phyloP scores from a whole-genome alignment of 2,329 filamentous ascomycete species.

The Fusarium sp. region DNA sequence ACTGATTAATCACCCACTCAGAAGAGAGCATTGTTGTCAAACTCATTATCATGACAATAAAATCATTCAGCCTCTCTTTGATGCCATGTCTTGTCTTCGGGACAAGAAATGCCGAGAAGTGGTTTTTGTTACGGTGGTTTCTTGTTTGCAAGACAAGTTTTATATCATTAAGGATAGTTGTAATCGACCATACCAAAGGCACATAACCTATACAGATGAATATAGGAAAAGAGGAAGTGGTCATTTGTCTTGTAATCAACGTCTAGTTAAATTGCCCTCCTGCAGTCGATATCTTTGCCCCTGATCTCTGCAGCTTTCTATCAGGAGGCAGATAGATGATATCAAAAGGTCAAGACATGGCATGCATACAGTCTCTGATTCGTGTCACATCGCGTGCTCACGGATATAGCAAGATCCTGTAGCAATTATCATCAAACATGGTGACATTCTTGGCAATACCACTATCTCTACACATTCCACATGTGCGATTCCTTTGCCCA shows the following conservation, averaged over 20 bases:
- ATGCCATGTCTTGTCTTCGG: constrained; percentile 13
- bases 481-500: not conserved
- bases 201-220: not conserved
- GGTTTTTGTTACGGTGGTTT: not conserved
- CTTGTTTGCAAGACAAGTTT: constrained; percentile 1
- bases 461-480: constrained; percentile 16
- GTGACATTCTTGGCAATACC: not conserved
- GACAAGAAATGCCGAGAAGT: not conserved
- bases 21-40: not conserved
- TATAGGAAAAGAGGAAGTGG: not conserved
- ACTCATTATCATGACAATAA: constrained; percentile 15
- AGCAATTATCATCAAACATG: not conserved
- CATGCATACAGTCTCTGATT: constrained; percentile 4
- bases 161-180: not conserved
- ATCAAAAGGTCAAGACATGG: constrained; percentile 5
- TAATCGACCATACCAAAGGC: no score
- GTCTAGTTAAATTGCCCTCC: not conserved
- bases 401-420: not conserved
- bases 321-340: not conserved
- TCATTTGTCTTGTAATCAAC: not conserved
- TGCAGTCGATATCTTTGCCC: not conserved
- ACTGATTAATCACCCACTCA: constrained; percentile 9
- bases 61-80: constrained; percentile 20
- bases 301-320: not conserved
- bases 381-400: constrained; percentile 9